Base-by-base conservation (phyloP, 2,329 filamentous ascomycete genomes). In the Trichoderma asperellum region DNA sequence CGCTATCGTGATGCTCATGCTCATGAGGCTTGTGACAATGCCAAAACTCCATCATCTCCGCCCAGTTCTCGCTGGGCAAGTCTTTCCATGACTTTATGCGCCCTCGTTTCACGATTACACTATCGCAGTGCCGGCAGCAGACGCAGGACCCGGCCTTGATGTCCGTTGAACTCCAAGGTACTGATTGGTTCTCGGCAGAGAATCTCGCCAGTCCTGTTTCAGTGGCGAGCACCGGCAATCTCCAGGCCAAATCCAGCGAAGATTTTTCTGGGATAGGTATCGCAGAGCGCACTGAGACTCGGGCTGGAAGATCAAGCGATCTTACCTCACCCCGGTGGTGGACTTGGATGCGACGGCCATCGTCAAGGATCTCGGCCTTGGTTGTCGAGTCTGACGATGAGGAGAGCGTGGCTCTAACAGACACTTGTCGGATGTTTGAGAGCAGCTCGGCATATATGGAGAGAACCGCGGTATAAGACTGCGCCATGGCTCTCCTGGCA, bases 31-130 rank as follows among this genome's bases (percentile, higher is more conserved):
- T 98, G 79, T 99, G 96, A 76, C 96, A 99, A 80, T 99, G 96
- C 96, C 96, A 99, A 74, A 99, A 97, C 79, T 99, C 96, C 96
- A 99, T 99, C 94, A 99, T 97, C 81, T 99, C 96, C 0, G 96
- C 96, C 96, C 96, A 99, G 76, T 97, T 95, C 75, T 97, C 94
- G 76, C 94, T 97, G 0, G 96, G 96, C 21, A 99, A 83, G 76
- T 99, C 94, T 80, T 95, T 97, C 95, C 96, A 99, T 47, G 81
- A 79, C 49, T 79, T 81, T 8, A 88, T 82, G 4, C 63, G 73
- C 8, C 77, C 80, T 3, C 74, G 67, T 0, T 74, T 52, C 14
- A 88, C 79, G 21, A 88, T 70, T 1, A 65, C 70, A 18, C 76
- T 70, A 56, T 72, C 62, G 77, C 83, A 85, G 72, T 73, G 65